A percentile compares a stretch with the other conserved stretches of the same genome.
These are phyloP conservation scores for Leptoxyphium fumago DNA, from an alignment of 2,329 filamentous ascomycete genomes.

Conservation along the genomic window DNA sequence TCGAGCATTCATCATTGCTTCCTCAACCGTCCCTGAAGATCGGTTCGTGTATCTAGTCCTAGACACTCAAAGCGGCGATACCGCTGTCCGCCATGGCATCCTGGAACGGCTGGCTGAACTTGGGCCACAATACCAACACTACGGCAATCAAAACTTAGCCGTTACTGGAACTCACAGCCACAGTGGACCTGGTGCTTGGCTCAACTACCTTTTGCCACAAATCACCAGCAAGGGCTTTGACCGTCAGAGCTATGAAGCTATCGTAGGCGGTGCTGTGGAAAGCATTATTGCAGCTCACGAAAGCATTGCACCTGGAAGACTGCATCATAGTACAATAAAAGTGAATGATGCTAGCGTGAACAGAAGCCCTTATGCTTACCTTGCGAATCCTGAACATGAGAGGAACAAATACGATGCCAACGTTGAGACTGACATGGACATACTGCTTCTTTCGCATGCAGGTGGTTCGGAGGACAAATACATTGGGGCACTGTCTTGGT, in stretches of 20 bases:
- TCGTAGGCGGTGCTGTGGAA: constrained; percentile 70
- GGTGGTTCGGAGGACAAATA: constrained; percentile 52
- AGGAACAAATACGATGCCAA: constrained; percentile 50
- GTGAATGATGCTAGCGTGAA: constrained; percentile 73
- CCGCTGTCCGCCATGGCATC: constrained; percentile 76
- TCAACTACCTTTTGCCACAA: constrained; percentile 87
- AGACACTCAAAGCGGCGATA: constrained; percentile 78
- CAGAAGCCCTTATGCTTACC: constrained; percentile 74
- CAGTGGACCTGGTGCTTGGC: constrained; percentile 79
- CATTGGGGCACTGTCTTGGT: constrained; percentile 77
- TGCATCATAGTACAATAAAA: constrained; percentile 55
- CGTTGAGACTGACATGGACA: constrained; percentile 63
- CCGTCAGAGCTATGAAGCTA: constrained; percentile 73
- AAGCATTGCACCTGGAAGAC: constrained; percentile 50
- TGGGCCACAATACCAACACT: constrained; percentile 58
- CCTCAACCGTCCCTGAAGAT: constrained; percentile 48
- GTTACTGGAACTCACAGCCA: constrained; percentile 90
- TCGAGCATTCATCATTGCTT: constrained; percentile 74
- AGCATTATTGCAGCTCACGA: constrained; percentile 74
- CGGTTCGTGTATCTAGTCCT: constrained; percentile 78
- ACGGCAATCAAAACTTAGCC: constrained; percentile 68
- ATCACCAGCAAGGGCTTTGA: constrained; percentile 79
- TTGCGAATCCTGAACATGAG: constrained; percentile 69
- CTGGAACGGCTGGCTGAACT: constrained; percentile 55
- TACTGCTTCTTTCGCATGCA: constrained; percentile 54